Evolutionary conservation across 2,329 filamentous ascomycete genomes (phyloP).

Genomic region (Ascochyta koolunga): DNA sequence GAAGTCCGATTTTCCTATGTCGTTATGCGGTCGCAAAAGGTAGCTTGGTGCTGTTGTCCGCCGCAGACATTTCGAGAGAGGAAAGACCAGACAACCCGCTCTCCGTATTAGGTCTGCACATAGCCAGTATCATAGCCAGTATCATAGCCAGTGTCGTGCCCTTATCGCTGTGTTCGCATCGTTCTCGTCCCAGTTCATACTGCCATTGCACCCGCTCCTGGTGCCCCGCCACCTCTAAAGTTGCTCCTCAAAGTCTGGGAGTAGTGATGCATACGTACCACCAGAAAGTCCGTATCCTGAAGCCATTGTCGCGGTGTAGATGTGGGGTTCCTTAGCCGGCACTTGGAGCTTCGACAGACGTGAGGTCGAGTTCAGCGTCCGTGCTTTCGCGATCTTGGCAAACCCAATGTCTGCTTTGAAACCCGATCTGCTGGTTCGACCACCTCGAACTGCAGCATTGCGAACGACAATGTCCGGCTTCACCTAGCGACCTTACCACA

Average conservation of each 20-base stretch:
- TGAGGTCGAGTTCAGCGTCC: constrained; percentile 22
- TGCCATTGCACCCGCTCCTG: constrained; percentile 26
- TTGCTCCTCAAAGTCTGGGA: not conserved
- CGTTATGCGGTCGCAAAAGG: not conserved
- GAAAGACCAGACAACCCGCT: not conserved
- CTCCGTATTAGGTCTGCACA: not conserved
- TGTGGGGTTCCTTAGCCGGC: constrained; percentile 30
- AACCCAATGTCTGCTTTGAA: not conserved
- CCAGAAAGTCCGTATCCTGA: constrained; percentile 83
- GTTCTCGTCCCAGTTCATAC: constrained; percentile 14
- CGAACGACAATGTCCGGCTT: not conserved
- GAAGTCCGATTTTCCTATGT: not conserved
- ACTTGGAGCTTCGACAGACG: constrained; percentile 21
- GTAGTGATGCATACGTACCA: constrained; percentile 61
- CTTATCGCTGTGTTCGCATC: constrained; percentile 5
- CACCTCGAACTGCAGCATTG: not conserved
- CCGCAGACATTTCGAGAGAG: not conserved
- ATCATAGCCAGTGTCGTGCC: not conserved
- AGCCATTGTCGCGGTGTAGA: constrained; percentile 64
- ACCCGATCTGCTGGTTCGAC: not conserved
- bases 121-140: not conserved
- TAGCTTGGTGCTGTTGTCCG: not conserved
- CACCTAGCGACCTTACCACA: not conserved
- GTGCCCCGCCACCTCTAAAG: constrained; percentile 17
- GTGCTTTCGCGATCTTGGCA: constrained; percentile 6